A percentile compares a stretch with the other conserved stretches of the same genome.
phyloP scores from a whole-genome alignment of 2,329 filamentous ascomycete species.

The Neopestalotiopsis sp. region DNA sequence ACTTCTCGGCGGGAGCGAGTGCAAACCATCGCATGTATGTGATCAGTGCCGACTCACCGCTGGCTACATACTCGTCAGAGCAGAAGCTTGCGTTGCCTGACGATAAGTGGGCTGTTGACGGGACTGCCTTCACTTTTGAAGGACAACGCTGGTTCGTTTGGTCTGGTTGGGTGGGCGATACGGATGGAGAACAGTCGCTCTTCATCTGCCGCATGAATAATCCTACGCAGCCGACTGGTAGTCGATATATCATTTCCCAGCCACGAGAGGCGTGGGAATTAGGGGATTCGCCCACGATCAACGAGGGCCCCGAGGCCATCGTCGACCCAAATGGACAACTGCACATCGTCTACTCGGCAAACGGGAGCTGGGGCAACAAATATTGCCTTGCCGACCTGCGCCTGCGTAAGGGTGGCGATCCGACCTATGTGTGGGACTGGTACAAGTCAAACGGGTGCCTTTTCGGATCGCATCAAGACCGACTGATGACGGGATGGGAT shows the following conservation, averaged over 20 bases:
- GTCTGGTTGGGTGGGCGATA: constrained; percentile 29
- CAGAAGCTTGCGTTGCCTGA: constrained; percentile 28
- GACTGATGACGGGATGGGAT: constrained; percentile 33
- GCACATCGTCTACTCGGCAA: constrained; percentile 34
- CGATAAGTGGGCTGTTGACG: constrained; percentile 32
- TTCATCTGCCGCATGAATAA: constrained; percentile 32
- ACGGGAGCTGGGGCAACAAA: constrained; percentile 31
- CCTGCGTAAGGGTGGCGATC: constrained; percentile 30
- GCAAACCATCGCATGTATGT: constrained; percentile 31
- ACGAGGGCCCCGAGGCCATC: constrained; percentile 31
- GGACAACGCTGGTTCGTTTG: constrained; percentile 30
- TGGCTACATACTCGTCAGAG: constrained; percentile 24
- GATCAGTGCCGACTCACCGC: constrained; percentile 28
- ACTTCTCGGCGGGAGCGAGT: constrained; percentile 27
- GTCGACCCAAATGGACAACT: constrained; percentile 32
- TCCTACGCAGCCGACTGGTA: constrained; percentile 25
- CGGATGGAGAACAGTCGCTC: constrained; percentile 27
- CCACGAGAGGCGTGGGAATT: constrained; percentile 32
- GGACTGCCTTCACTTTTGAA: constrained; percentile 27
- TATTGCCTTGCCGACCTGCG: constrained; percentile 34
- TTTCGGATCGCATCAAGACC: constrained; percentile 29
- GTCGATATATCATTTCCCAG: constrained; percentile 31
- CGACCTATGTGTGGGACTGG: constrained; percentile 34
- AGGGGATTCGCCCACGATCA: constrained; percentile 27
- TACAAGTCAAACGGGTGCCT: constrained; percentile 35